Evolutionary conservation across 2,329 filamentous ascomycete species (phyloP).

Genomic region (Podosphaera fusca): DNA sequence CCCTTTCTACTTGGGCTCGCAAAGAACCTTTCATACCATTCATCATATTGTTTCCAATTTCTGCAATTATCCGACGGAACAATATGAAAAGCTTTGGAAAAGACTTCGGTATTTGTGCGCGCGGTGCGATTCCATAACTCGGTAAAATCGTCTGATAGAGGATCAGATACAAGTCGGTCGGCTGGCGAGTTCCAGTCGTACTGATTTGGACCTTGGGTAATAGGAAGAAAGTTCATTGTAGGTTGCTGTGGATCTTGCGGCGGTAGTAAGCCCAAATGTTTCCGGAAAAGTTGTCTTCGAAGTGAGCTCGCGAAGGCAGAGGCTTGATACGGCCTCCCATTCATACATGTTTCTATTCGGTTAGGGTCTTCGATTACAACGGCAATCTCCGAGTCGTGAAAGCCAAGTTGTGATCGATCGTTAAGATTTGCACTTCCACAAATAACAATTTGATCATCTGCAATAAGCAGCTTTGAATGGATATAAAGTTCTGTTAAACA

Average conservation of each 20-base stretch:
- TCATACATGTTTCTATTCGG: slow-evolving; percentile 48
- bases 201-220: slow-evolving; percentile 44
- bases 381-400: slow-evolving; percentile 76
- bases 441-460: slow-evolving; percentile 61
- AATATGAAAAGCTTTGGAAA: slow-evolving; percentile 59
- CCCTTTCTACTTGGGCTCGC: slow-evolving; percentile 27
- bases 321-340: slow-evolving; percentile 46
- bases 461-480: slow-evolving; percentile 51
- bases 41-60: slow-evolving; percentile 51
- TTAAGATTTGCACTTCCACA: slow-evolving; percentile 45
- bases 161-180: slow-evolving; percentile 50
- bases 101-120: slow-evolving; percentile 55
- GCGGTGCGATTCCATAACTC: slow-evolving; percentile 53
- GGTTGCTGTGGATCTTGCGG: slow-evolving; percentile 45
- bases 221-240: slow-evolving; percentile 55
- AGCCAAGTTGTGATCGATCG: slow-evolving; percentile 51
- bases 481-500: slow-evolving; percentile 28
- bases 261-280: slow-evolving; percentile 68
- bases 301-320: slow-evolving; percentile 58
- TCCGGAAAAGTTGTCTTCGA: slow-evolving; percentile 68
- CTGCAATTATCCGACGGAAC: slow-evolving; percentile 46
- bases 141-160: slow-evolving; percentile 43
- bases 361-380: slow-evolving; percentile 64
- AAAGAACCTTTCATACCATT: slow-evolving; percentile 47
- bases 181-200: slow-evolving; percentile 48